Evolutionary conservation across 371 early-diverging fungal species (phyloP), one percentile per base, ranked within the genome.

Genomic region (Batkoa obscura): DNA sequence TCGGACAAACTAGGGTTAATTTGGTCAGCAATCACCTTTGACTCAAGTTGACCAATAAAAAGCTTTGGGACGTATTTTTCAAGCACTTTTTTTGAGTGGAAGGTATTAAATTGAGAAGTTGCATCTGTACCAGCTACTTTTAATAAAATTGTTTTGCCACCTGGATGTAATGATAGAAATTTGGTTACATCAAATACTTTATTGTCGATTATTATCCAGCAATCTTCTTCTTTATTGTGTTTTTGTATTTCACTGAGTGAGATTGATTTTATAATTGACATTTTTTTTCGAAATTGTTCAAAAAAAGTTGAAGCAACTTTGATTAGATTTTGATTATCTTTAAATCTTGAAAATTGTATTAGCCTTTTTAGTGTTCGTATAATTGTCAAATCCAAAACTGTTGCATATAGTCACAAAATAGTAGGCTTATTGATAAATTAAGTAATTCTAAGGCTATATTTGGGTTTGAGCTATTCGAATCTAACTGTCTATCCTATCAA

Each of bases 131-230:
- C 90, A 5, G 75, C 80, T 46, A 75, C 71, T 60, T 81, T 74
- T 33, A 79, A 50, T 50, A 78, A 76, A 23, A 79, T 74, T 51
- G 74, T 76, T 55, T 71, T 72, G 9, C 81, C 82, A 41, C 84
- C 80, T 33, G 81, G 80, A 60, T 81, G 82, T 57, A 59, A 56
- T 8, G 56, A 47, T 17, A 62, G 47, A 43, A 62, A 62, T 1
- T 56, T 57, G 12, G 62, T 59, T 23, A 92, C 72, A 63, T 95
- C 84, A 65, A 86, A 96, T 3, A 96, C 90, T 58, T 82, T 80
- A 55, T 81, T 79, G 41, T 72, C 68, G 45, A 91, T 70, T 37
- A 88, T 79, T 65, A 93, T 86, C 97, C 97, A 98, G 59, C 79
- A 71, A 61, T 93, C 93, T 31, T 77, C 73, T 59, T 72, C 69